Evolutionary conservation across 208 protist species (phyloP), one percentile per base, ranked within the genome.

Genomic region (Trypanosoma cruzi): DNA sequence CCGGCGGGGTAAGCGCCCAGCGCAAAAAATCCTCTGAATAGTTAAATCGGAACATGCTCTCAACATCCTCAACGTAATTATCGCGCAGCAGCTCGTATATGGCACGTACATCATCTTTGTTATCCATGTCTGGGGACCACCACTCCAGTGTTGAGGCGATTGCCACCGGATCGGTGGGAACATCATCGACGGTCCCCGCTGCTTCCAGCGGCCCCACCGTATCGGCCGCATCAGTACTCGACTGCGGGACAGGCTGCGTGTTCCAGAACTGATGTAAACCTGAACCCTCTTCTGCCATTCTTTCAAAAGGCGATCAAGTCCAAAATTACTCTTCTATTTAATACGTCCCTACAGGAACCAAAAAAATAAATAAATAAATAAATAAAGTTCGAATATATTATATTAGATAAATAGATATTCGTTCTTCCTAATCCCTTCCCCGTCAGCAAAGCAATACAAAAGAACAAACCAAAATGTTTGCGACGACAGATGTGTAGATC

Each of bases 41-140:
- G 57, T 99, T 98, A 79, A 99, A 99, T 56, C 98, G 97, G 81
- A 99, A 99, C 93, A 99, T 99, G 74, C 88, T 95, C 59, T 99
- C 96, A 64, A 98, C 90, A 72, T 99, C 99, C 78, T 99, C 99
- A 7, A 99, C 99, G 78, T 99, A 99, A 75, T 99, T 99, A 50
- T 99, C 90, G 11, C 92, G 89, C 14, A 99, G 89, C 7, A 99
- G 89, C 44, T 90, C 83, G 80, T 99, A 99, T 2, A 99, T 57
- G 6, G 58, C 68, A 50, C 67, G 50, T 56, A 98, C 44, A 57
- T 98, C 86, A n/a, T 90, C 83, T 0, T 74, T 46, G 26, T 93
- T 82, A 34, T 89, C 70, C 10, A 99, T 61, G 77, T 99, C 79
- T 0, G 95, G 78, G 13, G 92, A 85, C 77, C 82, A 90, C 98